phyloP scores from a whole-genome alignment of 139 green algal genomes.

The Edaphochlamys debaryana region DNA sequence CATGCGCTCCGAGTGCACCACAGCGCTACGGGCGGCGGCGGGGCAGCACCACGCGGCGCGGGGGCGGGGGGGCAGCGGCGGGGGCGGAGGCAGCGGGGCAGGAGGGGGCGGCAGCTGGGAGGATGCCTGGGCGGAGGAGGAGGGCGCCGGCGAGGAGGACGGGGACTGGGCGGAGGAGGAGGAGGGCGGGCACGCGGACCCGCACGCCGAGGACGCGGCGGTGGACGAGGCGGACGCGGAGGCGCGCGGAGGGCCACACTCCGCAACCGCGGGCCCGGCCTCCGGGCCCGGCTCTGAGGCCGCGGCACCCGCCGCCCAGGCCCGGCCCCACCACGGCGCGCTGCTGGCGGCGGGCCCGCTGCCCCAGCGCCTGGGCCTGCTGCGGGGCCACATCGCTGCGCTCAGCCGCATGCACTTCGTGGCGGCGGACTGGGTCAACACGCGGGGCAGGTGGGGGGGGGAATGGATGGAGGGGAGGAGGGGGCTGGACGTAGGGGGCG shows the following conservation, averaged over 20 bases:
- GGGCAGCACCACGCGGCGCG: not conserved
- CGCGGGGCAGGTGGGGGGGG: not conserved
- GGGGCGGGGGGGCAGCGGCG: not conserved
- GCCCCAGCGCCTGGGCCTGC: not conserved
- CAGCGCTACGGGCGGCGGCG: conserved; percentile 28
- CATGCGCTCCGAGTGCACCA: conserved; percentile 42
- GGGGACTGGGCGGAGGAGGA: not conserved
- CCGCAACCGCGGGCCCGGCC: not conserved
- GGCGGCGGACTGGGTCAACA: conserved; percentile 47
- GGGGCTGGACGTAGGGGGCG: too few species aligned
- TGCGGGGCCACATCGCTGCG: conserved; percentile 33
- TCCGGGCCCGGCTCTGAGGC: not conserved
- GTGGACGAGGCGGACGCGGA: not conserved
- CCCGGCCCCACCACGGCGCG: not conserved
- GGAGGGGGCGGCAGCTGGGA: not conserved
- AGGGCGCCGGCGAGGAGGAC: not conserved
- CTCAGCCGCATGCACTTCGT: conserved; percentile 40
- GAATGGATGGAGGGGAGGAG: too few species aligned
- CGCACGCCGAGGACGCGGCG: not conserved
- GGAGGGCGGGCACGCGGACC: not conserved
- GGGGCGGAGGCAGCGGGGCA: not conserved
- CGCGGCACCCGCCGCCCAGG: not conserved
- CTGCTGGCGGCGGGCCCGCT: not conserved
- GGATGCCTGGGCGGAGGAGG: not conserved
- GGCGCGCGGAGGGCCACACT: too few species aligned